A percentile compares a stretch with the other conserved stretches of the same genome.
Conservation (phyloP, 495 filamentous ascomycete species). For the Apiosordaria backusii region DNA sequence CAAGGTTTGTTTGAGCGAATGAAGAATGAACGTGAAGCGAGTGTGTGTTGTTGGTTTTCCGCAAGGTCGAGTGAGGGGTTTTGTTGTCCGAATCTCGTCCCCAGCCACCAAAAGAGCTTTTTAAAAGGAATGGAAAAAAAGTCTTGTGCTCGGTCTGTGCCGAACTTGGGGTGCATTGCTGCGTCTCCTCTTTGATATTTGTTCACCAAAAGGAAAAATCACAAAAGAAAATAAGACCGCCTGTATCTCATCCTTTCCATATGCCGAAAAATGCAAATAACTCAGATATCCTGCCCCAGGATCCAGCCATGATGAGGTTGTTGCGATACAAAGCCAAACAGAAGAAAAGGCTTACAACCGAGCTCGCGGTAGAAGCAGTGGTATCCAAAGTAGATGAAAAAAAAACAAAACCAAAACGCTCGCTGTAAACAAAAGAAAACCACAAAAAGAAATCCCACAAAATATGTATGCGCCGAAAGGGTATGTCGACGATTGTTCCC, state of each 20-base stretch:
- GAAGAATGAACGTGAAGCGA: neutral
- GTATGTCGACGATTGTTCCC: conserved; percentile 27
- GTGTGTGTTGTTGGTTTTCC: neutral
- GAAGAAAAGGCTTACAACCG: conserved; percentile 39
- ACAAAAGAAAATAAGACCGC: conserved; percentile 35
- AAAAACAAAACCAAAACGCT: conserved; percentile 33
- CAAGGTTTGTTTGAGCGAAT: conserved; percentile 4
- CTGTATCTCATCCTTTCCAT: conserved; percentile 38
- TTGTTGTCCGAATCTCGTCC: conserved; percentile 14
- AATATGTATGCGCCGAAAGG: conserved; percentile 22
- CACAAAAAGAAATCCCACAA: conserved; percentile 23
- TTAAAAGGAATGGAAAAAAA: conserved; percentile 18
- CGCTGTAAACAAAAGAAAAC: conserved; percentile 35
- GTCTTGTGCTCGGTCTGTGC: conserved; percentile 40
- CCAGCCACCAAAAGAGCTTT: conserved; percentile 15
- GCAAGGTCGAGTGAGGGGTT: neutral
- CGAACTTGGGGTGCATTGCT: conserved; percentile 50
- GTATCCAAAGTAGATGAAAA: conserved; percentile 29
- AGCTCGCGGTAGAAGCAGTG: conserved; percentile 39
- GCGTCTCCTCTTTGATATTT: conserved; percentile 42
- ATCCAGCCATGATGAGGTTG: conserved; percentile 44
- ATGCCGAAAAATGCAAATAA: conserved; percentile 49
- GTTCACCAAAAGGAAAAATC: conserved; percentile 8
- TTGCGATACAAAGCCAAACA: conserved; percentile 23
- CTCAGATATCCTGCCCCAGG: conserved; percentile 37